Evolutionary conservation across 1,284 basidiomycete genomes (phyloP).

Genomic region (Meripilus lineatus): DNA sequence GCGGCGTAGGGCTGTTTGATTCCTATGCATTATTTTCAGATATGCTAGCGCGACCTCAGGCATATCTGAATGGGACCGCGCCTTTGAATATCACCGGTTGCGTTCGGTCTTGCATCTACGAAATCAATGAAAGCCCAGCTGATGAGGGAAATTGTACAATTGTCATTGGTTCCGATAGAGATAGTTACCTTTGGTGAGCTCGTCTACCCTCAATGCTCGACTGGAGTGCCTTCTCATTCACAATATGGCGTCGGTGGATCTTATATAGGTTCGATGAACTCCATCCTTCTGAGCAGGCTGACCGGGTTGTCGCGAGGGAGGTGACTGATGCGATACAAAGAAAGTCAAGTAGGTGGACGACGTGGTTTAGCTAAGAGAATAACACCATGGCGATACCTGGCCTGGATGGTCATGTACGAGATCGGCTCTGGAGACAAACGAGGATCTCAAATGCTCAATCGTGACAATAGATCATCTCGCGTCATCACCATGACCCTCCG

Average conservation of each 20-base stretch:
- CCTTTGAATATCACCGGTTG: constrained; percentile 51
- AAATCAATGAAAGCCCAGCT: constrained; percentile 29
- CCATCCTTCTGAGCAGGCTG: too few relatives aligned
- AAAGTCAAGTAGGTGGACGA: constrained; percentile 8
- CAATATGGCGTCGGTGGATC: constrained; percentile 28
- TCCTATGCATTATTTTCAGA: constrained; percentile 49
- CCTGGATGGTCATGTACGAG: too few relatives aligned
- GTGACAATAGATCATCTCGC: too few relatives aligned
- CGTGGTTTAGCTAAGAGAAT: constrained; percentile 11
- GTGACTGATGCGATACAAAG: constrained; percentile 7
- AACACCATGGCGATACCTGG: too few relatives aligned
- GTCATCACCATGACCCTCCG: too few relatives aligned
- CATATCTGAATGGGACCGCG: constrained; percentile 54
- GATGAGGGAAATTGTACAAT: constrained; percentile 33
- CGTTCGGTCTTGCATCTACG: constrained; percentile 41
- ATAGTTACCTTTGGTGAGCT: constrained; percentile 51
- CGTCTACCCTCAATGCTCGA: not conserved
- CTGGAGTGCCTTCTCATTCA: not conserved
- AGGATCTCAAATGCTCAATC: too few relatives aligned
- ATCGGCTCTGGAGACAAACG: too few relatives aligned
- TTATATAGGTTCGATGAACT: constrained; percentile 20
- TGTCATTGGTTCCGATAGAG: constrained; percentile 37
- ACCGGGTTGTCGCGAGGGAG: constrained; percentile 9
- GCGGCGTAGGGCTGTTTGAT: constrained; percentile 42
- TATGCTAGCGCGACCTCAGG: constrained; percentile 42